phyloP scores from a whole-genome alignment of 139 green algal genomes.

The Microglena sp. region DNA sequence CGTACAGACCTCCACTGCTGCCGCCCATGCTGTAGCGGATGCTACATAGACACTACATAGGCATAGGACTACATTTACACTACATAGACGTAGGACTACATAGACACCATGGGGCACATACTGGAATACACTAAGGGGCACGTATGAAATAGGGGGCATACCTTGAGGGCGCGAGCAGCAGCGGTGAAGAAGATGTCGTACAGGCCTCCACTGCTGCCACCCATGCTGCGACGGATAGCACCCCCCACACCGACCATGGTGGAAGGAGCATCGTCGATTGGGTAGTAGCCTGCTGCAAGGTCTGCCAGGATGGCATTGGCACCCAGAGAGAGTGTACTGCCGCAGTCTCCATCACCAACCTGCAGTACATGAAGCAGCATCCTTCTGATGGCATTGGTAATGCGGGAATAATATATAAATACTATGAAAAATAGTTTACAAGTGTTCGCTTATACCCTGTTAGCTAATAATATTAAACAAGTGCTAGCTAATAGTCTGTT shows the following conservation, averaged over 20 bases:
- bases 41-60: not conserved
- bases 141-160: not conserved
- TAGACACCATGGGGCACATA: no score
- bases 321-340: slow-evolving; percentile 48
- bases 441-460: no score
- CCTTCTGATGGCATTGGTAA: not conserved
- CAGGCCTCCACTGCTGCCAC: slow-evolving; percentile 58
- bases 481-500: no score
- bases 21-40: not conserved
- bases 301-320: slow-evolving; percentile 35
- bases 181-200: slow-evolving; percentile 38
- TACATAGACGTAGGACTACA: no score
- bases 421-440: no score
- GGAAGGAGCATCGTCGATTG: slow-evolving; percentile 12
- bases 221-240: slow-evolving; percentile 39
- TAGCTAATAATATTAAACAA: no score
- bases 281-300: slow-evolving; percentile 8
- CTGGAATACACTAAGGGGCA: not conserved
- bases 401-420: not conserved
- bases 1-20: not conserved
- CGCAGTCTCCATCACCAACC: slow-evolving; percentile 82
- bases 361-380: slow-evolving; percentile 10
- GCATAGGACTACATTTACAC: no score
- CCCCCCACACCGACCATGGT: slow-evolving; percentile 4
- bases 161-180: slow-evolving; percentile 12